phyloP scores from a whole-genome alignment of 2,329 filamentous ascomycete species.

The Macroventuria anomochaeta region DNA sequence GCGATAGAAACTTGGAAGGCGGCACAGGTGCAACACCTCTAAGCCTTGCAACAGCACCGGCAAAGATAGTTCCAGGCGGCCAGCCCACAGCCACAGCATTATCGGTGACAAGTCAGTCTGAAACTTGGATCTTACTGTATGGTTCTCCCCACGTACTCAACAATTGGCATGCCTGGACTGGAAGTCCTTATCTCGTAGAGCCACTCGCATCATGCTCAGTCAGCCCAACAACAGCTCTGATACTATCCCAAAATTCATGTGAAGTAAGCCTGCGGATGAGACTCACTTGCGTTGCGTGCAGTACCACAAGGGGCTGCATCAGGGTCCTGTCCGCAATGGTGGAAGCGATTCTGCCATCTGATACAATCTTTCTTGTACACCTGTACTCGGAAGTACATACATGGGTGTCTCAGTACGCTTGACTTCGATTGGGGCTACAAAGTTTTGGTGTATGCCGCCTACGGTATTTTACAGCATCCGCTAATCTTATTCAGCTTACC shows the following conservation, averaged over 20 bases:
- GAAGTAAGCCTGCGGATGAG: neutral
- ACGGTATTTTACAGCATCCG: conserved; percentile 6
- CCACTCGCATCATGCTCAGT: neutral
- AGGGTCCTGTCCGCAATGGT: conserved; percentile 4
- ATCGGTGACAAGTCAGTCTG: neutral
- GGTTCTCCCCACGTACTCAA: neutral
- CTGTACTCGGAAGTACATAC: neutral
- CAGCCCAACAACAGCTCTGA: conserved; percentile 2
- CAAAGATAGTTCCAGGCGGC: neutral
- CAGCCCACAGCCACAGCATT: neutral
- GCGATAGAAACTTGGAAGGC: neutral
- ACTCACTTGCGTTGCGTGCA: neutral
- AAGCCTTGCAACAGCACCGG: neutral
- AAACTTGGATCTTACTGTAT: neutral
- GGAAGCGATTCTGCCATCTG: conserved; percentile 10
- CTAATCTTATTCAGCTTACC: conserved; percentile 5
- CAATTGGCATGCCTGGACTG: neutral
- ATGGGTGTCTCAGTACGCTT: neutral
- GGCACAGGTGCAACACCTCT: neutral
- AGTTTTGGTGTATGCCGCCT: neutral
- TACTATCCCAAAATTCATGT: neutral
- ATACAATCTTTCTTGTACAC: neutral
- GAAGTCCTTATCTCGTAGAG: neutral
- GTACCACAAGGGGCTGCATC: conserved; percentile 1
- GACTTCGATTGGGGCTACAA: neutral